Base-by-base conservation (phyloP, 352 stramenopile genomes). In the Phytophthora ohioensis region DNA sequence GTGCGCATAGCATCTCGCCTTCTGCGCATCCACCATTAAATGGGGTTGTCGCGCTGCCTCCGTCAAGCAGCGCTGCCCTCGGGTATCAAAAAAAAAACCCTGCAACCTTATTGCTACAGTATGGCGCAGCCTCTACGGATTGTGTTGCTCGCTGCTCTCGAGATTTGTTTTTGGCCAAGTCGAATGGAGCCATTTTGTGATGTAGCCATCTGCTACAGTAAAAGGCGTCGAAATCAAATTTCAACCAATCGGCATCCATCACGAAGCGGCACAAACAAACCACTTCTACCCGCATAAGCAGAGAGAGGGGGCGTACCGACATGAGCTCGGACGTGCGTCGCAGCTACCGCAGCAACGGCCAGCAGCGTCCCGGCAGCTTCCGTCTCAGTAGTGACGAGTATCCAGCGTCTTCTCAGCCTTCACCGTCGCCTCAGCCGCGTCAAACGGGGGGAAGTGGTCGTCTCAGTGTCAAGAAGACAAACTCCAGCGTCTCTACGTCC, bases 241-340 rank as follows among this genome's bases (percentile, higher is more conserved):
- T 61, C 52, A 31, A 12, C 43, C 39, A 58, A 69, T 68, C 60
- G 21, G 17, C 36, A 34, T 17, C 54, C 36, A 15, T 21, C 30
- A 61, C 54, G n/a, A 61, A 39, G 38, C 51, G n/a, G n/a, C 51
- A 43, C 5, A 27, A 27, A 27, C 21, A 27, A 27, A 27, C 41
- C 21, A 27, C 51, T 5, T 56, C n/a, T 54, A 36, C 32, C 31
- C 56, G 17, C 59, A 54, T 46, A 69, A n/a, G 30, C 38, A 49
- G 58, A 47, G 41, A 64, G 35, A 51, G 12, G 30, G 34, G 13
- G 36, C 21, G 32, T 12, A 42, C 4, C n/a, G 39, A 46, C n/a
- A 80, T 80, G 73, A 80, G 69, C 60, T 64, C 64, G 64, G 73
- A 80, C 55, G 48, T 45, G 34, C 64, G 68, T 31, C 72, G 67